Conservation (phyloP, 83 land plant genomes). For the Picea engelmannii region DNA sequence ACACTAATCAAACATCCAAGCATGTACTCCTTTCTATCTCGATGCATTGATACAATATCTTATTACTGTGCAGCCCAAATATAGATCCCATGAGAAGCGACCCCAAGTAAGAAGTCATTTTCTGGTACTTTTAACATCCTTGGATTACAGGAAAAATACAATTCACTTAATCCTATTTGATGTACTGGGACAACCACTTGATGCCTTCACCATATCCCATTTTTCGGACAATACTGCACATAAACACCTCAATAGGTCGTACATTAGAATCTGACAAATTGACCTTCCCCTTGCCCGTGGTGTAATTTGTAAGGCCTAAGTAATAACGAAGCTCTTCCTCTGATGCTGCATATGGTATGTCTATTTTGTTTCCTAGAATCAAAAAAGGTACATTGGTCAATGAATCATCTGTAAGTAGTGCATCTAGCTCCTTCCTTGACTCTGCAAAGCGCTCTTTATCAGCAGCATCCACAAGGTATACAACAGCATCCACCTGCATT, state of each 20-base stretch:
- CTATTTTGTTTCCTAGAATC: slow-evolving; percentile 51
- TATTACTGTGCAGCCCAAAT: too few relatives aligned
- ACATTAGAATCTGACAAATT: slow-evolving; percentile 44
- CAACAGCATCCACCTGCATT: slow-evolving; percentile 65
- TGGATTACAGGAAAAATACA: too few relatives aligned
- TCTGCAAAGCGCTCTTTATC: slow-evolving; percentile 54
- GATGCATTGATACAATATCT: too few relatives aligned
- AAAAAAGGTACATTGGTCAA: slow-evolving; percentile 42
- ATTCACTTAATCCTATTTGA: slow-evolving; percentile 26
- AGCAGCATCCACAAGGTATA: slow-evolving; percentile 48
- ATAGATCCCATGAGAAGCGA: too few relatives aligned
- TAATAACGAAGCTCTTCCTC: slow-evolving; percentile 54
- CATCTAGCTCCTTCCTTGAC: slow-evolving; percentile 53
- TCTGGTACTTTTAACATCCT: too few relatives aligned
- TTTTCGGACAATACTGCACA: slow-evolving; percentile 71
- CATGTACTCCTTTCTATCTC: too few relatives aligned
- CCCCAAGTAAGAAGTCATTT: too few relatives aligned
- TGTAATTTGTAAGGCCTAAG: slow-evolving; percentile 44
- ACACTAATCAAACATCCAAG: too few relatives aligned
- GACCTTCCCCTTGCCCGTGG: slow-evolving; percentile 65
- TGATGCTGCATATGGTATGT: slow-evolving; percentile 52
- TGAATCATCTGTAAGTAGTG: slow-evolving; percentile 46
- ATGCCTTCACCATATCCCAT: slow-evolving; percentile 69
- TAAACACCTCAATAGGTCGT: slow-evolving; percentile 63
- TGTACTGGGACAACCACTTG: slow-evolving; percentile 61